A percentile compares a stretch with the other conserved stretches of the same genome.
Conservation (phyloP, 495 filamentous ascomycete genomes). For the Polyplosphaeria fusca region DNA sequence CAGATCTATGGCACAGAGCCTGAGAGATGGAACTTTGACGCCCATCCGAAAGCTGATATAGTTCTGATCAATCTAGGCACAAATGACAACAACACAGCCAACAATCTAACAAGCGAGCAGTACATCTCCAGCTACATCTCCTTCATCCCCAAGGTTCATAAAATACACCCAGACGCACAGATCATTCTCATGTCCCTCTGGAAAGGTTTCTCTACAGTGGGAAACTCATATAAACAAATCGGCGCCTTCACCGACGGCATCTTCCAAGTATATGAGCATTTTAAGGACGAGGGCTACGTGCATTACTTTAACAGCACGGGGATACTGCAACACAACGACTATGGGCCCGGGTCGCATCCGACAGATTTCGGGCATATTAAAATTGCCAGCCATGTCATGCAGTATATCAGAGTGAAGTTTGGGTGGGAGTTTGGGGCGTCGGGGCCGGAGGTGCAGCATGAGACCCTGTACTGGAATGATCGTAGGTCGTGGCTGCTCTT, state of each 20-base stretch:
- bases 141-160: slow-evolving; percentile 59
- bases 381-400: slow-evolving; percentile 61
- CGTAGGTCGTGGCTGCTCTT: slow-evolving; percentile 14
- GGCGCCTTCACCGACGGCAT: slow-evolving; percentile 14
- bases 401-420: slow-evolving; percentile 53
- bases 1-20: slow-evolving; percentile 54
- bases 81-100: slow-evolving; percentile 60
- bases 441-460: slow-evolving; percentile 59
- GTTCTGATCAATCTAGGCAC: slow-evolving; percentile 67
- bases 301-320: slow-evolving; percentile 68
- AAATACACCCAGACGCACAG: slow-evolving; percentile 58
- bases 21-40: slow-evolving; percentile 59
- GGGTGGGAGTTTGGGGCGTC: slow-evolving; percentile 60
- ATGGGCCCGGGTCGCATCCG: slow-evolving; percentile 60
- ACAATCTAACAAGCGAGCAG: slow-evolving; percentile 53
- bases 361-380: slow-evolving; percentile 69
- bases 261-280: slow-evolving; percentile 46
- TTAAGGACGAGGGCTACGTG: slow-evolving; percentile 47
- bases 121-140: slow-evolving; percentile 59
- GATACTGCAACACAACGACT: slow-evolving; percentile 68
- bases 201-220: slow-evolving; percentile 54
- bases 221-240: slow-evolving; percentile 53
- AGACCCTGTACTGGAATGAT: slow-evolving; percentile 34
- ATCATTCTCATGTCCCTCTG: slow-evolving; percentile 67
- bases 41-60: slow-evolving; percentile 60